Evolutionary conservation across 306 rosid species (phyloP).

Genomic region (Carpinus fangiana): DNA sequence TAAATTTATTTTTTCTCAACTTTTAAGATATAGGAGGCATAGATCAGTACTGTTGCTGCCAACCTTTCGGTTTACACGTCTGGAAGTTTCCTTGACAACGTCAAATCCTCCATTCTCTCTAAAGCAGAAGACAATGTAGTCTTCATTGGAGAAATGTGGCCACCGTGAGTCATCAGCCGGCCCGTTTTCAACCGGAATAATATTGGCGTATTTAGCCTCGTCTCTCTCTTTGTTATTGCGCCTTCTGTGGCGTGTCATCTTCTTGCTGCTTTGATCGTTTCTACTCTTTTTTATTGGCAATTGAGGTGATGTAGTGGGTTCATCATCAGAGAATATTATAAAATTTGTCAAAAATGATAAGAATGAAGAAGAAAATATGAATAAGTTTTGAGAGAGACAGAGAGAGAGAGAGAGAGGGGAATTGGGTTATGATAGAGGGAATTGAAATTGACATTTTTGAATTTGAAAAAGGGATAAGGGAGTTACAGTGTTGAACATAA

Average conservation of each 20-base stretch:
- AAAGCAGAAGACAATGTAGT: conserved; percentile 64
- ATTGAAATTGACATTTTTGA: conserved; percentile 27
- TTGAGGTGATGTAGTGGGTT: conserved; percentile 16
- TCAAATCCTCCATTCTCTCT: conserved; percentile 57
- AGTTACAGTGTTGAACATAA: conserved; percentile 37
- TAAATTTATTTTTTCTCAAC: conserved; percentile 4
- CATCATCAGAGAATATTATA: conserved; percentile 29
- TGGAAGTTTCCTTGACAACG: conserved; percentile 39
- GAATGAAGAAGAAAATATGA: not conserved
- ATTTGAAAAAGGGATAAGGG: conserved; percentile 33
- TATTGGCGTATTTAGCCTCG: conserved; percentile 17
- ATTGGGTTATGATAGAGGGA: conserved; percentile 21
- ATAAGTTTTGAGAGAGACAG: not conserved
- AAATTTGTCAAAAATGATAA: not conserved
- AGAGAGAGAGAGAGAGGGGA: not conserved
- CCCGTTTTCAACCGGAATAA: conserved; percentile 18
- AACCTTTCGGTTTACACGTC: conserved; percentile 60
- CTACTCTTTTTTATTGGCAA: conserved; percentile 25
- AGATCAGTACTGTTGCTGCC: not conserved
- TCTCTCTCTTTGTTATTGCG: conserved; percentile 4
- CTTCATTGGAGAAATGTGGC: conserved; percentile 48
- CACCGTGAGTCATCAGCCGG: conserved; percentile 38
- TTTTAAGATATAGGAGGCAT: not conserved
- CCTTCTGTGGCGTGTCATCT: conserved; percentile 23
- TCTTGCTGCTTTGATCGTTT: conserved; percentile 12